Evolutionary conservation across 208 protist genomes (phyloP).

Genomic region (Crithidia sp.): DNA sequence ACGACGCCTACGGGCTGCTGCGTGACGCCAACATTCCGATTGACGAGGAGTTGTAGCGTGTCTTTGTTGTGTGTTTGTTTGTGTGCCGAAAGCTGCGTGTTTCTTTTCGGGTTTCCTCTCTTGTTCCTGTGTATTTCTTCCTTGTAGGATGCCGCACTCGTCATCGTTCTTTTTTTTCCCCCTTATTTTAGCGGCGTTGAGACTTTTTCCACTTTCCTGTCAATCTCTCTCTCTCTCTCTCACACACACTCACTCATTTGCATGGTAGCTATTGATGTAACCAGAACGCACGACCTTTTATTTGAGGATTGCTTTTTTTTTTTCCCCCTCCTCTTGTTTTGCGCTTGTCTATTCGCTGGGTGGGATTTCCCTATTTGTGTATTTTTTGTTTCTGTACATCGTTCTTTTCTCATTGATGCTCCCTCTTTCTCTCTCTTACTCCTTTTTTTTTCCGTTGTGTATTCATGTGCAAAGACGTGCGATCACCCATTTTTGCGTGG

Average conservation of each 20-base stretch:
- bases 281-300: neutral
- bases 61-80: neutral
- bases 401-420: neutral
- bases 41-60: conserved; percentile 21
- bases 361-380: neutral
- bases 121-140: conserved; percentile 26
- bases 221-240: too few species aligned
- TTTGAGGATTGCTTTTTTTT: neutral
- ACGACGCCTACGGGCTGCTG: conserved; percentile 56
- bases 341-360: neutral
- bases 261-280: too few species aligned
- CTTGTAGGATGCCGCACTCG: conserved; percentile 10
- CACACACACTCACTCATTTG: too few species aligned
- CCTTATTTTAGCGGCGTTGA: neutral
- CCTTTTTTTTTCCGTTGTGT: conserved; percentile 19
- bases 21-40: conserved; percentile 40
- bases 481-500: too few species aligned
- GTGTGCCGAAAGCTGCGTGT: neutral
- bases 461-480: neutral
- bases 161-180: conserved; percentile 18
- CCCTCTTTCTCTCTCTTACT: neutral
- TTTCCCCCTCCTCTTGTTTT: neutral
- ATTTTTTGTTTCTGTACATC: conserved; percentile 8
- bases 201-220: too few species aligned
- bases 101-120: conserved; percentile 8